These are phyloP conservation scores for Rhynchospora tenuis DNA, from an alignment of 176 grass and related monocot species.

Conservation along the genomic window DNA sequence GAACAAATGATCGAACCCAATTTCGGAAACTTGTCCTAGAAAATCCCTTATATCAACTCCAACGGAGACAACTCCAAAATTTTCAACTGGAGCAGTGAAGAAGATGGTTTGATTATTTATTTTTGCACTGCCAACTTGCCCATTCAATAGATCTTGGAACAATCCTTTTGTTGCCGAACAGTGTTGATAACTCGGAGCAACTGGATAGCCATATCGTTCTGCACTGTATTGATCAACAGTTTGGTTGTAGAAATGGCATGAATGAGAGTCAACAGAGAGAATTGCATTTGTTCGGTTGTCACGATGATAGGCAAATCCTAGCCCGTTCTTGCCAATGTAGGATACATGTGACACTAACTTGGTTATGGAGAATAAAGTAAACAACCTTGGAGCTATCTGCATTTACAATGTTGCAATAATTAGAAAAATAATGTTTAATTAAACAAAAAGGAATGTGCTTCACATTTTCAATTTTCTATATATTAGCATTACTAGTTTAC, in stretches of 20 bases:
- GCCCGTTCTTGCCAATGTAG: constrained; percentile 19
- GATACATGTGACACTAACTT: background rate
- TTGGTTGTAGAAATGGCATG: constrained; percentile 25
- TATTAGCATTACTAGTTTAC: background rate
- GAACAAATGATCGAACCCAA: background rate
- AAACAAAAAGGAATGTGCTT: background rate
- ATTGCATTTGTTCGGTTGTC: constrained; percentile 5
- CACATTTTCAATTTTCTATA: background rate
- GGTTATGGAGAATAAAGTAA: background rate
- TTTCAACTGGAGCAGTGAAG: background rate
- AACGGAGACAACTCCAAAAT: constrained; percentile 13
- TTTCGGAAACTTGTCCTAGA: background rate
- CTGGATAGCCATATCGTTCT: background rate
- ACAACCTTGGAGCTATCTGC: constrained; percentile 17
- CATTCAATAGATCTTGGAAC: background rate
- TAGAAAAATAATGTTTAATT: background rate
- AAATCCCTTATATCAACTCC: constrained; percentile 16
- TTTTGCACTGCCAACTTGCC: background rate
- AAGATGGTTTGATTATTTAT: constrained; percentile 7
- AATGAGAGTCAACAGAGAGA: background rate
- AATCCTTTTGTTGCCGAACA: background rate
- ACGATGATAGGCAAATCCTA: constrained; percentile 15
- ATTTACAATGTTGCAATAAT: background rate
- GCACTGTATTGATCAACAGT: background rate
- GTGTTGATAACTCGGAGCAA: constrained; percentile 12